Base-by-base conservation (phyloP, 306 rosid species). In the Prunus davidiana region DNA sequence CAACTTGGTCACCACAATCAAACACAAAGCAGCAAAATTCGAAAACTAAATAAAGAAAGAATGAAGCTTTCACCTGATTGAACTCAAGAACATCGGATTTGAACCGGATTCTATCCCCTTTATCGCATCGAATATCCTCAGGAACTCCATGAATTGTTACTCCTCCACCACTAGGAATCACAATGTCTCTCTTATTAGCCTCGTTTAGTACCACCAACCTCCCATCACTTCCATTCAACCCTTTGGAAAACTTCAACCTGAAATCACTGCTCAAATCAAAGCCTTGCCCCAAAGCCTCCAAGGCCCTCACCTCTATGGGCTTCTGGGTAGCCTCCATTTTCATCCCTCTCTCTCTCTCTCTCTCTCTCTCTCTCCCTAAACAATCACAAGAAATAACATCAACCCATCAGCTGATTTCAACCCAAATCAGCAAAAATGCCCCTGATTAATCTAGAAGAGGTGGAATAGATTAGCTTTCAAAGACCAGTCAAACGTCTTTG, bases 51-150 rank as follows among this genome's bases (percentile, higher is more conserved):
- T 5, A 65, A 27, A 55, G 54, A 72, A 66, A 50, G 9, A 38
- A 2, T 5, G 32, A 16, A 24, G 30, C 0, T 8, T 45, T 24
- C 8, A 93, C 98, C 90, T 92, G 97, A 67, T 90, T 92, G 86
- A 95, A 92, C 74, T 90, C 89, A 77, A 95, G 93, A 43, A 95
- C 91, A 81, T 95, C 98, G 38, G 97, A 90, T 72, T 90, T 92
- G 87, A 90, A 95, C 56, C 98, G 91, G 32, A 88, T 87, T 76
- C 97, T 91, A 83, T 95, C 98, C 61, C 98, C 98, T 86, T 95
- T 95, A 80, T 95, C 98, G 60, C 93, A 91, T 0, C 90, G 85
- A 64, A 95, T 90, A 78, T 89, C 87, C 80, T 89, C 89, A n/a
- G 98, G 89, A 77, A 95, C 96, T 49, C 93, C 91, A 54, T 13